Conservation (phyloP, 352 stramenopile species). For the Poterioochromonas sp. region DNA sequence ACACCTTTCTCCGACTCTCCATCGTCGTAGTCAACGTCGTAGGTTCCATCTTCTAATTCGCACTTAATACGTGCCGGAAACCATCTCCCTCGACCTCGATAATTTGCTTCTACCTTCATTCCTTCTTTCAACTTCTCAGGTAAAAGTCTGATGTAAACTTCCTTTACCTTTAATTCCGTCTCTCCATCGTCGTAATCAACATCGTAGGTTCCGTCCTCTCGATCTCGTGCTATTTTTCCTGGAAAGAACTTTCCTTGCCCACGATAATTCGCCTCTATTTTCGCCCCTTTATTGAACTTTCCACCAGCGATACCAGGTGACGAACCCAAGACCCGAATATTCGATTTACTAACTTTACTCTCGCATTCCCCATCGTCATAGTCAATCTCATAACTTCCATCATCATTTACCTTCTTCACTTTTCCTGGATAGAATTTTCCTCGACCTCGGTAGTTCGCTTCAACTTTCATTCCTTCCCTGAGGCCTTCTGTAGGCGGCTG, state of each 20-base stretch:
- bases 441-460: conserved; percentile 38
- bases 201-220: background rate
- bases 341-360: conserved; percentile 31
- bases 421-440: conserved; percentile 51
- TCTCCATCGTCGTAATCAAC: conserved; percentile 22
- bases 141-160: background rate
- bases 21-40: conserved; percentile 31
- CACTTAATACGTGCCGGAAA: background rate
- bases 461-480: conserved; percentile 50
- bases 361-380: conserved; percentile 61
- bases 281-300: background rate
- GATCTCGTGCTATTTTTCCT: background rate
- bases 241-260: background rate
- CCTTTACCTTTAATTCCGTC: background rate
- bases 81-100: background rate
- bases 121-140: background rate
- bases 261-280: background rate
- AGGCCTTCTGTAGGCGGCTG: background rate
- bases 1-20: background rate
- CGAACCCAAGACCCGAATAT: background rate
- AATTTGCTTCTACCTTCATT: conserved; percentile 15
- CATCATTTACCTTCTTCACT: conserved; percentile 45
- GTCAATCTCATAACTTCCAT: conserved; percentile 59
- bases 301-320: background rate
- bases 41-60: background rate